Evolutionary conservation across 441 rosid species (phyloP).

Genomic region (Raphanus hybrid): DNA sequence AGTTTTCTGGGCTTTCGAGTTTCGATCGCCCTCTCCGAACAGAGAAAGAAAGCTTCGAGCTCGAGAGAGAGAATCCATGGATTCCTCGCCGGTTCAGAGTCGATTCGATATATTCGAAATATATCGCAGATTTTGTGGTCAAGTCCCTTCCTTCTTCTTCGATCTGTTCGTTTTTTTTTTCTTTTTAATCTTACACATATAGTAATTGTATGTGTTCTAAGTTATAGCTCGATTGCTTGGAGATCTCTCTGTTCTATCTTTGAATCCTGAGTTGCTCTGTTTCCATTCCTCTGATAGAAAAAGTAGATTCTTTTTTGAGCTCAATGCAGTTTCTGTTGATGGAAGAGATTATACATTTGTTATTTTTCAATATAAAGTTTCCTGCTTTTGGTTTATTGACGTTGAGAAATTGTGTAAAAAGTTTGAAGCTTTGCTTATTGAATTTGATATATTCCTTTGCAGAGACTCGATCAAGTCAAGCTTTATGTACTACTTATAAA

Average conservation of each 20-base stretch:
- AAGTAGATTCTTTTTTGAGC: conserved; percentile 3
- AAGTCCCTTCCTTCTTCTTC: neutral
- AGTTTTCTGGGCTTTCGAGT: conserved; percentile 1
- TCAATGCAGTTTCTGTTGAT: neutral
- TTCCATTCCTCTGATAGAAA: neutral
- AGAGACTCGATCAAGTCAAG: conserved; percentile 61
- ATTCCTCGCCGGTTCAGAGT: conserved; percentile 43
- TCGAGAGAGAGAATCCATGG: conserved; percentile 47
- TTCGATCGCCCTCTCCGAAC: neutral
- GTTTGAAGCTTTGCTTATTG: neutral
- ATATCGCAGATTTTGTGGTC: conserved; percentile 71
- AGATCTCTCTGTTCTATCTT: conserved; percentile 2
- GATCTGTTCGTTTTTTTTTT: neutral
- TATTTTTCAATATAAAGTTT: neutral
- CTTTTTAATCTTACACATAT: neutral
- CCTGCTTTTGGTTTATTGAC: neutral
- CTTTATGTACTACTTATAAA: conserved; percentile 27
- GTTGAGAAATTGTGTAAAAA: neutral
- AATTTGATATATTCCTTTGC: neutral
- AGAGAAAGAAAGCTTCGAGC: conserved; percentile 18
- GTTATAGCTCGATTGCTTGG: neutral
- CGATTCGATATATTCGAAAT: conserved; percentile 64
- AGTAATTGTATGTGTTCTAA: neutral
- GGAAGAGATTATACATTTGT: neutral
- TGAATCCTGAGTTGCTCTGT: neutral